phyloP scores from a whole-genome alignment of 345 rosid species.

The Eucalyptus marginata region DNA sequence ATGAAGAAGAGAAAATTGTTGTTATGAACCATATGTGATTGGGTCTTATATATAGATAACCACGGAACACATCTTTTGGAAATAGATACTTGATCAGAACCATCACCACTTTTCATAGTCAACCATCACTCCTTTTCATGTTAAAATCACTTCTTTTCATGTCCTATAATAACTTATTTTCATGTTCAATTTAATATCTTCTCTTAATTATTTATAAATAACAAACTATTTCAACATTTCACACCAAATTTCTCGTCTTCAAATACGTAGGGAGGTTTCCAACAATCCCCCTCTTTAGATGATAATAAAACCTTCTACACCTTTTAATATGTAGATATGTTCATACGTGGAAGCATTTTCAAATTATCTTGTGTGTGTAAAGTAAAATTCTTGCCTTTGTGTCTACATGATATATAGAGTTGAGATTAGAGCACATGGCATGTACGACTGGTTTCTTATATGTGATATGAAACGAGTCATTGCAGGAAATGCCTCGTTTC shows the following conservation, averaged over 20 bases:
- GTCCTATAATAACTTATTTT: too few relatives aligned
- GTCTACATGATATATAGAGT: background rate
- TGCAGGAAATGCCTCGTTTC: background rate
- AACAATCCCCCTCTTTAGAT: background rate
- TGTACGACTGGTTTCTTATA: background rate
- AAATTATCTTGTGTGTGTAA: background rate
- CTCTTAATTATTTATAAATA: too few relatives aligned
- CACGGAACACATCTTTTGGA: too few relatives aligned
- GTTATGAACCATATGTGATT: too few relatives aligned
- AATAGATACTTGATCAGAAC: too few relatives aligned
- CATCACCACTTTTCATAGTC: too few relatives aligned
- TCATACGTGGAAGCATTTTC: background rate
- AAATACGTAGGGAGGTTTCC: background rate
- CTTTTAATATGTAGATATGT: background rate
- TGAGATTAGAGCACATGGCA: background rate
- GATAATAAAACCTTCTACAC: background rate
- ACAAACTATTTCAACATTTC: too few relatives aligned
- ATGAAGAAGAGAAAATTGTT: too few relatives aligned
- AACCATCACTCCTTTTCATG: too few relatives aligned
- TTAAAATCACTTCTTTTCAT: too few relatives aligned
- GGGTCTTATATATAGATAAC: too few relatives aligned
- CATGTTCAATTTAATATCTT: too few relatives aligned
- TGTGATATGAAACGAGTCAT: background rate
- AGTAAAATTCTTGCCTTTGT: background rate
- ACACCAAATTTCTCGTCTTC: background rate